Evolutionary conservation across 225 moss, liverwort and hornwort species (phyloP).

Genomic region (Straminergon stramineum): DNA sequence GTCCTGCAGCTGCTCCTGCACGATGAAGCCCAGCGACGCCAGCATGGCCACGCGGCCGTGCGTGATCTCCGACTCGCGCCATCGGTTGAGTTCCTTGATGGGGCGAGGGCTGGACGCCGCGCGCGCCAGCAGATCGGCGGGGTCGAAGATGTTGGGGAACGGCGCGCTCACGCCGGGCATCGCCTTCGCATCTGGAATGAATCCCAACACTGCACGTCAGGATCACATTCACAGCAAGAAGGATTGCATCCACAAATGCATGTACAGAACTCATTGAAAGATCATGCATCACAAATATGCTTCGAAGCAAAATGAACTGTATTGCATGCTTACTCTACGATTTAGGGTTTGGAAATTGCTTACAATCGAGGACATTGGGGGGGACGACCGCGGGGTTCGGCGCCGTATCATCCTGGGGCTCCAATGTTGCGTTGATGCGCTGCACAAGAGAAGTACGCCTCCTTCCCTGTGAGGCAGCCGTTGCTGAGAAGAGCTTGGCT

Average conservation of each 20-base stretch:
- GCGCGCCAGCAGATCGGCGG: conserved; percentile 28
- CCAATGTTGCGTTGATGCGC: neutral
- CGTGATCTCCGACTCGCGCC: conserved; percentile 49
- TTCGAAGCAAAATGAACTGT: too few species aligned
- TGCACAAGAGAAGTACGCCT: neutral
- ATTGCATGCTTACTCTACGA: neutral
- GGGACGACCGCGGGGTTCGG: conserved; percentile 13
- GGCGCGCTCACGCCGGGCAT: conserved; percentile 25
- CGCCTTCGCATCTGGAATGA: conserved; percentile 15
- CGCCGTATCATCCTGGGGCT: neutral
- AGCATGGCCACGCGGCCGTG: conserved; percentile 64
- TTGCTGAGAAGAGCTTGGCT: neutral
- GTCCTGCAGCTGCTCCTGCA: conserved; percentile 53
- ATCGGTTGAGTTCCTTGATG: conserved; percentile 42
- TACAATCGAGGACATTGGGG: conserved; percentile 19
- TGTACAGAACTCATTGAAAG: too few species aligned
- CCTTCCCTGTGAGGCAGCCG: neutral
- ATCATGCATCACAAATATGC: neutral
- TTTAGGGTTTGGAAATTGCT: neutral
- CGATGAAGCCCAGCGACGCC: conserved; percentile 41
- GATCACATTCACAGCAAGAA: neutral
- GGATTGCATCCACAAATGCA: too few species aligned
- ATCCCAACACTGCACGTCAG: neutral
- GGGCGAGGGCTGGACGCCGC: conserved; percentile 51
- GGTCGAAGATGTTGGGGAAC: conserved; percentile 53